phyloP scores from a whole-genome alignment of 306 rosid genomes.

The Begonia fuchsioides region DNA sequence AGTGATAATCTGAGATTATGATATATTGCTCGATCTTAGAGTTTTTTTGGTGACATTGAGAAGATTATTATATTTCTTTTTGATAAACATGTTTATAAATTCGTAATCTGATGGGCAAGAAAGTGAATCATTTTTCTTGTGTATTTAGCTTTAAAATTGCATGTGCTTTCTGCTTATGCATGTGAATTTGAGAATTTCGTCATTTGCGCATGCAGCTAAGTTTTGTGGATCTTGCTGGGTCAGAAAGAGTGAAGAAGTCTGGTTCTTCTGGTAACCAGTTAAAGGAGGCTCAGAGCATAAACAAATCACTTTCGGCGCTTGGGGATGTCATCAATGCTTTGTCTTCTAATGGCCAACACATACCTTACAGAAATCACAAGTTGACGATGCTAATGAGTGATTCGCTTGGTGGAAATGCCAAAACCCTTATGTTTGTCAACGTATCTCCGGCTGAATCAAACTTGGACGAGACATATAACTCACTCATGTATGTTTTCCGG shows the following conservation, averaged over 20 bases:
- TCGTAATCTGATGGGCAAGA: too few species aligned
- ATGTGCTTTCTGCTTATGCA: too few species aligned
- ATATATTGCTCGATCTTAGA: too few species aligned
- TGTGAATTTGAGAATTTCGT: too few species aligned
- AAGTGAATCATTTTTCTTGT: too few species aligned
- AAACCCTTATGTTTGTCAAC: conserved; percentile 91
- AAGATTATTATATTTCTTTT: too few species aligned
- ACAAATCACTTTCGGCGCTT: conserved; percentile 89
- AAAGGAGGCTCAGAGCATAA: conserved; percentile 96
- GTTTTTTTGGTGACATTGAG: too few species aligned
- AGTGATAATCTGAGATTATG: too few species aligned
- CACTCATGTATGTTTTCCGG: conserved; percentile 47
- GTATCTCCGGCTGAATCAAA: conserved; percentile 76
- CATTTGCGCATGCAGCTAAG: conserved; percentile 37
- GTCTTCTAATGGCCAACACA: conserved; percentile 76
- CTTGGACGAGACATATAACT: conserved; percentile 85
- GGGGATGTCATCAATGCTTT: conserved; percentile 90
- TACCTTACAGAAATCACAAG: conserved; percentile 88
- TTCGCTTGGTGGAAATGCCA: conserved; percentile 92
- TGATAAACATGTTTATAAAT: too few species aligned
- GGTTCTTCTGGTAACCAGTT: conserved; percentile 81
- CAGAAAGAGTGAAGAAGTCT: conserved; percentile 85
- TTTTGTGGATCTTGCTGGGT: conserved; percentile 98
- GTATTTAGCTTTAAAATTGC: too few species aligned
- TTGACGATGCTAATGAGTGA: conserved; percentile 97